Evolutionary conservation across 1,284 basidiomycete genomes (phyloP).

Genomic region (Rugiboletus extremiorientalis): DNA sequence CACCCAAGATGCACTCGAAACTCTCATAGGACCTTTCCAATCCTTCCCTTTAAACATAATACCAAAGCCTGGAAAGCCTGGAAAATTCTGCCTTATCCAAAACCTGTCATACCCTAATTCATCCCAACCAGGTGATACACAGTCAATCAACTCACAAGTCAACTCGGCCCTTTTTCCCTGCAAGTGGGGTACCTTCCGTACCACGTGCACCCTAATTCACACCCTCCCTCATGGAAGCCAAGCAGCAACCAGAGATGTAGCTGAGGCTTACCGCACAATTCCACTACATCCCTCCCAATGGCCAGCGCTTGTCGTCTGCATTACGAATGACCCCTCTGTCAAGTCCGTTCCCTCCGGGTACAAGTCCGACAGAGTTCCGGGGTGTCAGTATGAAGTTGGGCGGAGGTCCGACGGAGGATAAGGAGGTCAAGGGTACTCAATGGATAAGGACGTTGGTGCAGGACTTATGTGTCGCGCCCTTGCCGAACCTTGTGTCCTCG

Average conservation of each 20-base stretch:
- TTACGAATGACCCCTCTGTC: background rate
- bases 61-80: background rate
- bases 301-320: background rate
- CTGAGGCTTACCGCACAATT: background rate
- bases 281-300: background rate
- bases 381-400: too few species aligned
- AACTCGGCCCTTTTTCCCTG: background rate
- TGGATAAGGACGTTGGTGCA: too few species aligned
- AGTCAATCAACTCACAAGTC: background rate
- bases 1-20: background rate
- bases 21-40: background rate
- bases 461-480: too few species aligned
- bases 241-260: background rate
- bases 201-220: background rate
- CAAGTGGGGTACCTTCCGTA: conserved; percentile 6
- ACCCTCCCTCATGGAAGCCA: background rate
- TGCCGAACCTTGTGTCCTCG: too few species aligned
- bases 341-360: too few species aligned
- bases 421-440: too few species aligned
- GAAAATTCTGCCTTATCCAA: background rate
- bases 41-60: background rate
- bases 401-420: too few species aligned
- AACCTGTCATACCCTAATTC: background rate
- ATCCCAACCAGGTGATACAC: rapidly evolving
- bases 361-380: too few species aligned